Percentiles rank a stretch among this genome's conserved stretches.
phyloP scores from a whole-genome alignment of 2,329 filamentous ascomycete species.

The Emergomyces africanus region DNA sequence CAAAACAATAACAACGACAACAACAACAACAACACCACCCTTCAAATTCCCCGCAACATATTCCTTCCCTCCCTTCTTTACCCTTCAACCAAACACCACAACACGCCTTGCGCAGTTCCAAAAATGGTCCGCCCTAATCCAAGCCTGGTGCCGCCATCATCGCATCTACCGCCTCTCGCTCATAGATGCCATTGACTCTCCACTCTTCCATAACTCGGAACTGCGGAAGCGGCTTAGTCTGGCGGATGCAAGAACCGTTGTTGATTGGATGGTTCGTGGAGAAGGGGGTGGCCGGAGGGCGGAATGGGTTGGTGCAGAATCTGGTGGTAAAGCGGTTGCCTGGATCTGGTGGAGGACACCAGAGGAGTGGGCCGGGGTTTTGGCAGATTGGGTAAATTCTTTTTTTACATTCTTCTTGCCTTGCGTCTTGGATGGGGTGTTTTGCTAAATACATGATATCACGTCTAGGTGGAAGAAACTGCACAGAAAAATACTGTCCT shows the following conservation, averaged over 20 bases:
- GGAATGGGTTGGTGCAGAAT: slow-evolving; percentile 46
- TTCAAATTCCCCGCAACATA: slow-evolving; percentile 32
- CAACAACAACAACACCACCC: slow-evolving; percentile 6
- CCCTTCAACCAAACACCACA: slow-evolving; percentile 33
- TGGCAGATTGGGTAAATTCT: slow-evolving; percentile 54
- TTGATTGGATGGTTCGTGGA: slow-evolving; percentile 43
- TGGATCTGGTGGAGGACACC: slow-evolving; percentile 78
- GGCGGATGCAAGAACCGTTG: slow-evolving; percentile 39
- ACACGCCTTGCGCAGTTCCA: slow-evolving; percentile 43
- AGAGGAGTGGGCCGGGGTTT: slow-evolving; percentile 74
- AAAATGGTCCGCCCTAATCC: slow-evolving; percentile 80
- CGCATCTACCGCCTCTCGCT: slow-evolving; percentile 64
- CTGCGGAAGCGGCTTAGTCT: slow-evolving; percentile 36
- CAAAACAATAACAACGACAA: slow-evolving; percentile 3
- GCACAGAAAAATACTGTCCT: slow-evolving; percentile 80
- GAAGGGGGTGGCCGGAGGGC: slow-evolving; percentile 36
- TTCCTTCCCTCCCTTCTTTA: slow-evolving; percentile 43
- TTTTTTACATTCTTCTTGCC: no score
- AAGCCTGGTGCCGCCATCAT: slow-evolving; percentile 68
- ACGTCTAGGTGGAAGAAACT: slow-evolving; percentile 55
- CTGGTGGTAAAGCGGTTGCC: slow-evolving; percentile 40
- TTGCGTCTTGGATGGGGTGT: no score
- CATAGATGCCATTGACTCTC: slow-evolving; percentile 45
- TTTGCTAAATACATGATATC: background rate
- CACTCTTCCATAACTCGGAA: slow-evolving; percentile 41